These are phyloP conservation scores for Fusarium heterosporum DNA, from an alignment of 2,329 filamentous ascomycete species.

Conservation along the genomic window DNA sequence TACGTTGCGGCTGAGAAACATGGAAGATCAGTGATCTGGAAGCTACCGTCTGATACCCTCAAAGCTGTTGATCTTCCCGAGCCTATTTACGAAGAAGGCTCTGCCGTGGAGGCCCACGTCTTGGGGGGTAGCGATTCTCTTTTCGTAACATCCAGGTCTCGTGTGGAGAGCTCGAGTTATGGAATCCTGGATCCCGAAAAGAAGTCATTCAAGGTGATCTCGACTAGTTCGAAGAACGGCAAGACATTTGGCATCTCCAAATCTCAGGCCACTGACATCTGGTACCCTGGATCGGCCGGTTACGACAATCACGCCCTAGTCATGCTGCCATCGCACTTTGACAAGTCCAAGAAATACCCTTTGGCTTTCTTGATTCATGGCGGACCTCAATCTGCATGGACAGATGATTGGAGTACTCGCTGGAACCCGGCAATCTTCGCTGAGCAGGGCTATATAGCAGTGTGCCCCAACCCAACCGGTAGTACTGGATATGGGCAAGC, in stretches of 20 bases:
- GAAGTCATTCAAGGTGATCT: conserved; percentile 59
- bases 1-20: conserved; percentile 80
- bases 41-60: conserved; percentile 66
- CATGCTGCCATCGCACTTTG: conserved; percentile 75
- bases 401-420: conserved; percentile 80
- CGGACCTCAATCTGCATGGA: conserved; percentile 82
- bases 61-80: conserved; percentile 62
- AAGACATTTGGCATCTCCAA: conserved; percentile 73
- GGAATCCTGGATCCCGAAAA: conserved; percentile 65
- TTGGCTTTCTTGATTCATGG: conserved; percentile 85
- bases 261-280: conserved; percentile 74
- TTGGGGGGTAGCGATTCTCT: conserved; percentile 63
- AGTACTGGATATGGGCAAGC: conserved; percentile 85
- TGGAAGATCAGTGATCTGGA: conserved; percentile 72
- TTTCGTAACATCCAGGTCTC: conserved; percentile 74
- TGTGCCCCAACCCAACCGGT: conserved; percentile 85
- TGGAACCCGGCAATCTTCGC: conserved; percentile 91
- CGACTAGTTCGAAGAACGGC: conserved; percentile 74
- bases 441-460: conserved; percentile 86
- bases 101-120: conserved; percentile 64
- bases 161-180: conserved; percentile 79
- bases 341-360: conserved; percentile 78
- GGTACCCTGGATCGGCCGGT: conserved; percentile 72
- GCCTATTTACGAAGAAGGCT: conserved; percentile 64
- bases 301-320: conserved; percentile 77